Base-by-base conservation (phyloP, 176 grass and related monocot genomes). In the Musa troglodytarum region DNA sequence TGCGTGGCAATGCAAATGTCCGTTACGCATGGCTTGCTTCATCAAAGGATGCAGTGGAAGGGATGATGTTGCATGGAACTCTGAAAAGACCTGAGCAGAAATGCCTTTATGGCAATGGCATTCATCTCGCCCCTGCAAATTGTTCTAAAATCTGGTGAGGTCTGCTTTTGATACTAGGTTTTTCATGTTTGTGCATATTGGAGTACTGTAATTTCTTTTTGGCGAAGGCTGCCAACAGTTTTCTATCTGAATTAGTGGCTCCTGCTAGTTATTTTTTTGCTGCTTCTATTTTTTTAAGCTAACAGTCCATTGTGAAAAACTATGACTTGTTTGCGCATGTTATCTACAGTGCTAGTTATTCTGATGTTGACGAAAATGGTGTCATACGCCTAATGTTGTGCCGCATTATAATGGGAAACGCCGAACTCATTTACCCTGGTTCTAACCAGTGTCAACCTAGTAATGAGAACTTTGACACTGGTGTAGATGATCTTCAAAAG, bases 391-490 rank as follows among this genome's bases (percentile, higher is more conserved):
- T 99, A 88, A 93, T 99, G 82, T 82, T 99, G 20, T 99, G 95
- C 85, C 91, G 90, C 65, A 85, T 99, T 71, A 82, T 99, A 76
- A 88, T 99, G 88, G 96, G 91, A 77, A 99, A 95, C 56, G 86
- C 89, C 76, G 91, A 94, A 83, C 73, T 89, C 78, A 85, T 99
- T 80, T 78, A 77, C 63, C 82, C 63, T 73, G 96, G 91, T 81
- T 99, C 88, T 75, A 87, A 88, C 74, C 91, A 94, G 79, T 74
- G 68, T 79, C 71, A 23, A 53, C 82, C 96, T 76, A 94, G 90
- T 85, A 89, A 71, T 69, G 74, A 80, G 25, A 82, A 78, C 82
- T 92, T 89, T 81, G 95, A 94, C 84, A 94, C 84, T 74, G 96
- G 91, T 62, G 88, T 95, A 85, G 96, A 92, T 86, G 88, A 95